phyloP scores from a whole-genome alignment of 106 monocot genomes.

The Vanilla planifolia region DNA sequence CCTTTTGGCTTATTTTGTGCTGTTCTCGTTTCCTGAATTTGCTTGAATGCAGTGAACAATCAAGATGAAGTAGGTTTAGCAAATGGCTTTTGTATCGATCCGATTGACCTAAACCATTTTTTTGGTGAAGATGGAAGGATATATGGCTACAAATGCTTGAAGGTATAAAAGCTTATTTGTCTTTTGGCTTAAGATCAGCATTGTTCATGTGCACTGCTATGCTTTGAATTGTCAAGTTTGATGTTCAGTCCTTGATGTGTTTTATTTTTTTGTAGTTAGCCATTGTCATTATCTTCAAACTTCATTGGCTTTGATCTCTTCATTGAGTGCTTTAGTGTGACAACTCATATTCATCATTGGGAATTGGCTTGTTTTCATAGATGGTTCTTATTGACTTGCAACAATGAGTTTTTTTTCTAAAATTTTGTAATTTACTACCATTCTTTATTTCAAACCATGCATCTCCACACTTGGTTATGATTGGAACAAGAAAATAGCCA shows the following conservation, averaged over 20 bases:
- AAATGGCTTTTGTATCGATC: constrained; percentile 28
- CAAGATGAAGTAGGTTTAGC: constrained; percentile 53
- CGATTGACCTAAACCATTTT: constrained; percentile 69
- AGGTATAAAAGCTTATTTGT: constrained; percentile 26
- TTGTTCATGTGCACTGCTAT: not conserved
- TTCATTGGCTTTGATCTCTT: too few relatives aligned
- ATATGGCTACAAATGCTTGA: constrained; percentile 81
- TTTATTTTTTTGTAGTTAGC: too few relatives aligned
- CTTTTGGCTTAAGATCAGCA: not conserved
- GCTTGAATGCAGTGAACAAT: constrained; percentile 37
- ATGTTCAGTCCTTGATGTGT: not conserved
- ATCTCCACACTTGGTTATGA: too few relatives aligned
- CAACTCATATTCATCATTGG: too few relatives aligned
- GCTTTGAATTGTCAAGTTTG: not conserved
- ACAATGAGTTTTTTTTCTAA: too few relatives aligned
- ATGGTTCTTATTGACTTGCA: too few relatives aligned
- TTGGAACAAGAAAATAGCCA: too few relatives aligned
- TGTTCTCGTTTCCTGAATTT: constrained; percentile 4
- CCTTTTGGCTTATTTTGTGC: not conserved
- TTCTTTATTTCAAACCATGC: too few relatives aligned
- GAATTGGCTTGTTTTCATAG: too few relatives aligned
- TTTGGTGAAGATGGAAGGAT: constrained; percentile 95
- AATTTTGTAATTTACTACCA: too few relatives aligned
- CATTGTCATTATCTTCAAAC: too few relatives aligned
- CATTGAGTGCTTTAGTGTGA: too few relatives aligned